phyloP scores from a whole-genome alignment of 2,329 filamentous ascomycete species.

The Myriosclerotinia curreyana region DNA sequence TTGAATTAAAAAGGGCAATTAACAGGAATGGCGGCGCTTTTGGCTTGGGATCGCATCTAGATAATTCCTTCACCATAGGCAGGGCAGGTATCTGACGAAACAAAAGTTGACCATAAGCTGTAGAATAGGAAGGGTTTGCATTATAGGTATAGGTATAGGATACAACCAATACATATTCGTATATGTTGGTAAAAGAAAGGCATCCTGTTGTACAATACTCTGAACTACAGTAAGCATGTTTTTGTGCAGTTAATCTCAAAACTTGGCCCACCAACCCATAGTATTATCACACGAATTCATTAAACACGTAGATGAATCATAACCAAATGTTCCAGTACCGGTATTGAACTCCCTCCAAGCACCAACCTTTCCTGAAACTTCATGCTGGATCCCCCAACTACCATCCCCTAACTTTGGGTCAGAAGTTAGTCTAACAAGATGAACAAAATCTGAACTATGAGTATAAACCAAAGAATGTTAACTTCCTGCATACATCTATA shows the following conservation, averaged over 20 bases:
- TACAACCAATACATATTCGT: neutral
- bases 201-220: neutral
- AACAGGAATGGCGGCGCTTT: constrained; percentile 31
- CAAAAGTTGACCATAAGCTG: neutral
- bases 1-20: constrained; percentile 28
- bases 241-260: neutral
- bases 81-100: constrained; percentile 16
- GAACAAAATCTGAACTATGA: neutral
- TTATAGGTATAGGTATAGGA: constrained; percentile 15
- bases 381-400: neutral
- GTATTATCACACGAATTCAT: neutral
- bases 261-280: neutral
- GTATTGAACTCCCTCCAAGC: neutral
- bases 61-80: constrained; percentile 31
- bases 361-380: neutral
- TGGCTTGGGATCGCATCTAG: constrained; percentile 24
- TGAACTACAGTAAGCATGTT: neutral
- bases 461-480: neutral
- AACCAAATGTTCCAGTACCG: neutral
- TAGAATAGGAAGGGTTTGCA: constrained; percentile 8
- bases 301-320: neutral
- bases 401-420: neutral
- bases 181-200: neutral
- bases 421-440: neutral
- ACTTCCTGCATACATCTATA: neutral